Evolutionary conservation across 2,329 filamentous ascomycete genomes (phyloP), one percentile per base, ranked within the genome.

Genomic region (Chaetothyriales sp.): DNA sequence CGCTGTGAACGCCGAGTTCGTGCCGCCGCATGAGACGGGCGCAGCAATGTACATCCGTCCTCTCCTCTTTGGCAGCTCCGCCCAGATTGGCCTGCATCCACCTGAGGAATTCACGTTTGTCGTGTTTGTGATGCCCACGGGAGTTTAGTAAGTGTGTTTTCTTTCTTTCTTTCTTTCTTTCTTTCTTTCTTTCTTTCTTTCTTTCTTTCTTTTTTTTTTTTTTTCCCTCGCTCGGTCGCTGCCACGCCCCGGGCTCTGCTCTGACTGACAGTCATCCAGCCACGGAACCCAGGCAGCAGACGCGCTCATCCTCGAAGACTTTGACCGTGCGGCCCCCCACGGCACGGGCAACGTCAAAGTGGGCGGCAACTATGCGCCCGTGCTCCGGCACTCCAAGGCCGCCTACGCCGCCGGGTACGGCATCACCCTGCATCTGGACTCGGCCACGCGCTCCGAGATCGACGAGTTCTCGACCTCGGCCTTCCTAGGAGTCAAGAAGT

Each of bases 381-480:
- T 96, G 4, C 69, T 96, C 62, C 76, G 84, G 51, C 88, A 86
- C 76, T 93, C 86, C 63, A 88, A 94, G 61, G 82, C 78, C 62
- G 90, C 92, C 1, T 73, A 83, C 52, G 71, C 73, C 18, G 78
- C 86, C 53, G 90, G 90, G 28, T 96, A 78, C 63, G 89, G 86
- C n/a, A 96, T 96, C 63, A 96, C 90, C 1, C 73, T 96, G 62
- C 90, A 96, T 66, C 72, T 96, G 50, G 92, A 96, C 69, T 92
- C 85, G 65, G 81, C 81, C 62, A 85, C 79, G 8, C 78, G 89
- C 60, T 83, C 79, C 53, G 87, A 93, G 65, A 79, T 98, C 55
- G 90, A 98, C 63, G 90, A 98, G 74, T 98, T 96, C 65, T 92
- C 84, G 59, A 96, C 92, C 0, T 89, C 83, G 56, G 90, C 87